Percentiles rank a stretch among this genome's conserved stretches.
Conservation (phyloP, 345 rosid genomes). For the Streptanthus diversifolius region DNA sequence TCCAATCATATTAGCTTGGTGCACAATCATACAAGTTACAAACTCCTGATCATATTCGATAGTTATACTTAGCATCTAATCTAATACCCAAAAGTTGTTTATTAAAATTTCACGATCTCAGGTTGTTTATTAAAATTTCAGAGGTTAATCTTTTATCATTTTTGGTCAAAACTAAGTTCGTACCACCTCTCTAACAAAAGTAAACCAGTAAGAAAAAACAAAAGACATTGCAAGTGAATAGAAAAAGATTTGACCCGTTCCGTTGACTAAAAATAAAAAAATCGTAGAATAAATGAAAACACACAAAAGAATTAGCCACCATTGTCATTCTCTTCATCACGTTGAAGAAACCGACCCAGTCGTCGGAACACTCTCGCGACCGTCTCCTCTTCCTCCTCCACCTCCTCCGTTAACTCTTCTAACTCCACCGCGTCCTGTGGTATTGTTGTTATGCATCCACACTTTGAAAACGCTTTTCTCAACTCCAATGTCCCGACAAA, state of each 20-base stretch:
- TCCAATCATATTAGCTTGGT: neutral
- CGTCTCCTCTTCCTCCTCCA: slow-evolving; percentile 10
- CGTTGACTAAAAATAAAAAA: slow-evolving; percentile 20
- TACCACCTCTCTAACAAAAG: neutral
- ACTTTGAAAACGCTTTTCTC: slow-evolving; percentile 74
- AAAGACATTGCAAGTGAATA: slow-evolving; percentile 1
- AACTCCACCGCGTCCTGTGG: slow-evolving; percentile 43
- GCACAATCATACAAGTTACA: neutral
- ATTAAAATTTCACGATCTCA: neutral
- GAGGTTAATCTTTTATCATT: slow-evolving; percentile 4
- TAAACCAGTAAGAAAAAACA: neutral
- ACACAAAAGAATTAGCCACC: slow-evolving; percentile 11
- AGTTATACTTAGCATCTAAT: too few relatives aligned
- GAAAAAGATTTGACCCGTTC: slow-evolving; percentile 12
- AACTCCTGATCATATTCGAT: neutral
- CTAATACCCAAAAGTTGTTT: neutral
- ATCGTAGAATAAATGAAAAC: neutral
- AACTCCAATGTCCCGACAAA: slow-evolving; percentile 69
- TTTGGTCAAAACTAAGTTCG: neutral
- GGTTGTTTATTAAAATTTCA: neutral
- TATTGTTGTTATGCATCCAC: slow-evolving; percentile 98
- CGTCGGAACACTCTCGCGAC: slow-evolving; percentile 14
- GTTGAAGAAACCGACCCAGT: slow-evolving; percentile 25
- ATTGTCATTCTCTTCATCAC: neutral
- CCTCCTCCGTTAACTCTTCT: slow-evolving; percentile 1